Evolutionary conservation across 2,329 filamentous ascomycete genomes (phyloP).

Genomic region (Aspergillus nomiae): DNA sequence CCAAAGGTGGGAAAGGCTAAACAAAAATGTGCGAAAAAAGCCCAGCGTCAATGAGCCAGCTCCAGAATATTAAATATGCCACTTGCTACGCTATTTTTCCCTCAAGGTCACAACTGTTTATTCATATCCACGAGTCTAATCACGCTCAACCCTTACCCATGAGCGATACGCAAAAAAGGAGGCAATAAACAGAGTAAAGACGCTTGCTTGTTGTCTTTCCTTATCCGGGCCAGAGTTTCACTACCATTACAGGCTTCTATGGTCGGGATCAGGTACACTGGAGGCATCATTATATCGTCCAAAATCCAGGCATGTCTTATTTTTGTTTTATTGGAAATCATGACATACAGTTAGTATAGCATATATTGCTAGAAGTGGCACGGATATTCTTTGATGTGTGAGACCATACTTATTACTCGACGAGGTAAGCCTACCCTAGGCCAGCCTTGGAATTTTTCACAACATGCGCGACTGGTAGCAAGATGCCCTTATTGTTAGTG

Average conservation of each 20-base stretch:
- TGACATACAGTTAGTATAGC: neutral
- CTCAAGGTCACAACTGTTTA: constrained; percentile 71
- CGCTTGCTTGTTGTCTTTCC: neutral
- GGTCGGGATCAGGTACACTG: neutral
- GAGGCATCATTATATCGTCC: too few relatives aligned
- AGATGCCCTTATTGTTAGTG: constrained; percentile 80
- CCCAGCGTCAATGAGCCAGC: constrained; percentile 30
- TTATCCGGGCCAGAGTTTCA: neutral
- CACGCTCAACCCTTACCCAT: constrained; percentile 59
- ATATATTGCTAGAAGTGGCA: neutral
- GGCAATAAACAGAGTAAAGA: neutral
- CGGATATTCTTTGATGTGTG: neutral
- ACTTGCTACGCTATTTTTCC: constrained; percentile 77
- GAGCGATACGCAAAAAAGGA: neutral
- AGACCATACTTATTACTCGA: neutral
- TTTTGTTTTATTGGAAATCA: too few relatives aligned
- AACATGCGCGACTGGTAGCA: constrained; percentile 81
- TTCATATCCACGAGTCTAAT: constrained; percentile 66
- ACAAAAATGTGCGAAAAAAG: constrained; percentile 54
- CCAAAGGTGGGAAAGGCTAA: constrained; percentile 55
- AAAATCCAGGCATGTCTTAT: neutral
- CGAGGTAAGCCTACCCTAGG: constrained; percentile 57
- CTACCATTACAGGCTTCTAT: neutral
- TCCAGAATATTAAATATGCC: constrained; percentile 66
- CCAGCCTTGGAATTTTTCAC: constrained; percentile 87